Conservation (phyloP, 106 monocot genomes). For the Dioscorea zingiberensis region DNA sequence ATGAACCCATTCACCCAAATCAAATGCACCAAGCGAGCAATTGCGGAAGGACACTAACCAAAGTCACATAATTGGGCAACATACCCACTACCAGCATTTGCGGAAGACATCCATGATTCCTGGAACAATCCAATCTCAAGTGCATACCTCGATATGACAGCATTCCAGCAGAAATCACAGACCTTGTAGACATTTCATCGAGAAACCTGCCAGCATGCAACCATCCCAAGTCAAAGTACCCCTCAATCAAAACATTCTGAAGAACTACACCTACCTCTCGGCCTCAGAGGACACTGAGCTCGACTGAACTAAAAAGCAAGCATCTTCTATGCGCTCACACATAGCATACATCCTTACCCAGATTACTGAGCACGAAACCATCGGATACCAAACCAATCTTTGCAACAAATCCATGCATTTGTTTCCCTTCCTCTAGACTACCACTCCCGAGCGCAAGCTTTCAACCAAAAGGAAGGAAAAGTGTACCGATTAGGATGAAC, state of each 20-base stretch:
- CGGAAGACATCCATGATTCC: constrained; percentile 40
- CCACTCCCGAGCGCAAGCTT: constrained; percentile 28
- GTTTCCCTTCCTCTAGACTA: constrained; percentile 30
- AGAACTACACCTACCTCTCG: constrained; percentile 28
- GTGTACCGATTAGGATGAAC: constrained; percentile 33
- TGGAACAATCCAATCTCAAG: constrained; percentile 32
- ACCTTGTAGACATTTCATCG: constrained; percentile 28
- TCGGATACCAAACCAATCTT: constrained; percentile 29
- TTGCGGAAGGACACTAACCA: constrained; percentile 47
- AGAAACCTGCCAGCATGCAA: constrained; percentile 27
- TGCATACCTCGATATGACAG: constrained; percentile 36
- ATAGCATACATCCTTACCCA: constrained; percentile 43
- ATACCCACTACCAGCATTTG: constrained; percentile 26
- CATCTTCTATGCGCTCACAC: constrained; percentile 32
- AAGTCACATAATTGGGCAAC: constrained; percentile 37
- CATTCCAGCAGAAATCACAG: constrained; percentile 56
- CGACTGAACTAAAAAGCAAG: constrained; percentile 16
- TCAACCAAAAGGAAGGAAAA: constrained; percentile 42
- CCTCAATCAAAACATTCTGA: constrained; percentile 48
- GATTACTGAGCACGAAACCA: constrained; percentile 41
- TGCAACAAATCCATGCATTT: constrained; percentile 33
- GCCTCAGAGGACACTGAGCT: background rate
- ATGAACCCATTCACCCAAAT: constrained; percentile 50
- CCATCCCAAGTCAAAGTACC: constrained; percentile 30
- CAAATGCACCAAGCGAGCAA: constrained; percentile 29